Evolutionary conservation across 495 filamentous ascomycete genomes (phyloP), one percentile per base, ranked within the genome.

Genomic region (Hyaloscypha bicolor): DNA sequence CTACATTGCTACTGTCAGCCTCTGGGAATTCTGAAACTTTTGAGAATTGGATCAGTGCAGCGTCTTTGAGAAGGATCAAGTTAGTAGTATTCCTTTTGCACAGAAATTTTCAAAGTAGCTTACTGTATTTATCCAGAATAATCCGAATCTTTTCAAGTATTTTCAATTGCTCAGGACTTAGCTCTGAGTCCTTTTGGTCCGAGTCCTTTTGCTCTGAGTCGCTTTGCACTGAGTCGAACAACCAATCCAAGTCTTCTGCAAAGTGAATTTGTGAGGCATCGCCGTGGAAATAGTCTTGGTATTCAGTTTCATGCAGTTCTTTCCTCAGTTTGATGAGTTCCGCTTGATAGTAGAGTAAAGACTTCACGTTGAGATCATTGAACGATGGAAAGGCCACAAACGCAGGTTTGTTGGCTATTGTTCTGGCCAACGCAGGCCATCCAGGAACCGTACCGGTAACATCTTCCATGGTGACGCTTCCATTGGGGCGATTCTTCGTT

Each of bases 271-370:
- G 21, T 4, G 45, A 14, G 48, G 5, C 5, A n/a, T 53, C 62
- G 1, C 45, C 62, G 12, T n/a, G 8, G 21, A 33, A 33, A 53
- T 6, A 55, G 48, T 63, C 48, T 31, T 63, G 14, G 14, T 25
- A 63, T 39, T 63, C 62, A 2, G 8, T 29, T 55, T 32, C 25
- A 25, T 63, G 62, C 45, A 66, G 56, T 52, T 53, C 21, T 19
- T 68, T 63, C 51, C 65, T 63, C 35, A 68, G 51, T n/a, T 3
- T 3, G 21, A 37, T 48, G 31, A 67, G 65, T 56, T 67, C 19
- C 2, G 65, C 65, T 32, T 67, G 65, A 62, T 67, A 67, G 22
- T 67, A 67, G 29, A 67, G 58, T 21, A 67, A 55, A 8, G 16
- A 35, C n/a, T 67, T 67, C 4, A 67, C 21, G 33, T 62, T 61